phyloP scores from a whole-genome alignment of 2,329 filamentous ascomycete species.

The Penicillium hordei region DNA sequence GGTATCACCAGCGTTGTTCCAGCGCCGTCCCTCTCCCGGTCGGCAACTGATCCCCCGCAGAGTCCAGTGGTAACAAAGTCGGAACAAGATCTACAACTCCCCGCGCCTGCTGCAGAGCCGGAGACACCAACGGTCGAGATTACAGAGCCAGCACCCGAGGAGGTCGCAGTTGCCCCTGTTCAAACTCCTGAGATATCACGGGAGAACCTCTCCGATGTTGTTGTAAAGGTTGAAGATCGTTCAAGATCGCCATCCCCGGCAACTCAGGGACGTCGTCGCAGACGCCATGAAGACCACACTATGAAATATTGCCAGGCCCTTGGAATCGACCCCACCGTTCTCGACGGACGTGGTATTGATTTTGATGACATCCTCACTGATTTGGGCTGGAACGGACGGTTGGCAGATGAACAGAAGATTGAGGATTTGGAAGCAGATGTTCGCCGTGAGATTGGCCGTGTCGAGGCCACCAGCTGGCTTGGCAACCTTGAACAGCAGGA shows the following conservation, averaged over 20 bases:
- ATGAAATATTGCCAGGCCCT: conserved; percentile 74
- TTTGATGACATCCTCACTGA: conserved; percentile 81
- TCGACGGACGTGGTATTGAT: conserved; percentile 74
- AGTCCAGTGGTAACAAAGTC: conserved; percentile 31
- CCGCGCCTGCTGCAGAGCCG: conserved; percentile 8
- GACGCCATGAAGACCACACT: conserved; percentile 70
- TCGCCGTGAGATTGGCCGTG: conserved; percentile 82
- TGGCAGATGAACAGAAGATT: conserved; percentile 71
- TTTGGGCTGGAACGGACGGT: conserved; percentile 81
- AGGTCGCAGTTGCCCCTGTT: conserved; percentile 28
- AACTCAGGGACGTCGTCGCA: conserved; percentile 56
- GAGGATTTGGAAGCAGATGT: conserved; percentile 80
- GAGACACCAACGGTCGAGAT: conserved; percentile 41
- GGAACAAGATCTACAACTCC: conserved; percentile 30
- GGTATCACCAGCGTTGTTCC: conserved; percentile 87
- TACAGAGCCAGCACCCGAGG: conserved; percentile 36
- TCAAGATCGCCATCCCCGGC: conserved; percentile 39
- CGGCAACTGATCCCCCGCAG: conserved; percentile 42
- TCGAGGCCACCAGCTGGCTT: conserved; percentile 91
- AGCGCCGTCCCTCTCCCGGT: conserved; percentile 58
- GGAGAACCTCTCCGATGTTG: conserved; percentile 24
- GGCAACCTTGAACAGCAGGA: conserved; percentile 81
- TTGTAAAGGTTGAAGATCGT: conserved; percentile 27
- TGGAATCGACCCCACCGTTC: conserved; percentile 72
- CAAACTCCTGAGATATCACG: conserved; percentile 21